Base-by-base conservation (phyloP, 306 rosid genomes). In the Lathyrus oleraceus region DNA sequence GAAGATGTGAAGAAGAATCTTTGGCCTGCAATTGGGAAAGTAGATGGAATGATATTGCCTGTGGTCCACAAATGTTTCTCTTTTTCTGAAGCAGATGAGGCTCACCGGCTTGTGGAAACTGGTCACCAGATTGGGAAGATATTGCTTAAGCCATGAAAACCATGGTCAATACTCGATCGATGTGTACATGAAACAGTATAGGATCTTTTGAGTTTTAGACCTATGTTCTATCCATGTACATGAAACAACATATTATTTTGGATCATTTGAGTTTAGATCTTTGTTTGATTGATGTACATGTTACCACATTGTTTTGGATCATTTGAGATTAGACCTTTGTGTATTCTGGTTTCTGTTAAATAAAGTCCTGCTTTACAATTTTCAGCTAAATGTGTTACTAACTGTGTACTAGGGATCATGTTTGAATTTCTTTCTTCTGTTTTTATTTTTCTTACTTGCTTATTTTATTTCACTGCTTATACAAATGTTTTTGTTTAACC, bases 1-100 rank as follows among this genome's bases (percentile, higher is more conserved):
- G 82, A 66, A 60, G 97, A 87, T 77, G 97, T 90, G 78, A 96
- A 85, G 87, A 85, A 87, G 85, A 88, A 86, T 67, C 94, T 93
- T 61, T 93, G 98, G 97, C 91, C 98, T 48, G 98, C 98, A 72
- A 84, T 90, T 74, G 89, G 64, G n/a, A 89, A 73, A 27, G 91
- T 57, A 17, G 89, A 73, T 27, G 96, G 96, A 69, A 87, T 68
- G 85, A 89, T 93, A 75, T 88, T 82, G 77, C 89, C 91, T 64
- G 85, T 88, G 54, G 64, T 93, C 27, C 83, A 75, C 81, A 84
- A 76, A 72, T 73, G 70, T 62, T 86, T 84, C 56, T 96, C 89
- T 16, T 47, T 91, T 61, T 77, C 89, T 5, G 89, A 82, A 32
- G 98, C 95, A 0, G 87, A 83, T 1, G 96, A 88, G 80, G 97